Conservation (phyloP, 306 rosid genomes). For the Mucuna pruriens region DNA sequence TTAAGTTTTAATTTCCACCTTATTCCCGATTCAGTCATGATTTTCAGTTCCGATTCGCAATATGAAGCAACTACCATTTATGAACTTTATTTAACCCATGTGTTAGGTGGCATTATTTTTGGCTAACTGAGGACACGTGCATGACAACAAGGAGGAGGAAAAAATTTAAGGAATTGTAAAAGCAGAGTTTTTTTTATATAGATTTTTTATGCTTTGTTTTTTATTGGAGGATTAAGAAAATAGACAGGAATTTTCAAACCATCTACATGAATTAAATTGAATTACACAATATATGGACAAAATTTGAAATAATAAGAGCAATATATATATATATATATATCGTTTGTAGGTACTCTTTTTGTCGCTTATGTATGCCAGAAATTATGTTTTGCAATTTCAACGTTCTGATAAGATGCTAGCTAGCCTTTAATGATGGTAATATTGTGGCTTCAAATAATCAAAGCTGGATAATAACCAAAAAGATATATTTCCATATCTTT, state of each 20-base stretch:
- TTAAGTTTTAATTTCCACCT: background rate
- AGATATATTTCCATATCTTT: background rate
- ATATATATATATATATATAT: too few species aligned
- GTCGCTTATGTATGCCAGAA: background rate
- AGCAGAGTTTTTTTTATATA: background rate
- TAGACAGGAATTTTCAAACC: background rate
- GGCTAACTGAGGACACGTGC: background rate
- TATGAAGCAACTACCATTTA: background rate
- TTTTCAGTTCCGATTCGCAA: background rate
- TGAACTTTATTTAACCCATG: constrained; percentile 13
- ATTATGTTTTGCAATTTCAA: constrained; percentile 4
- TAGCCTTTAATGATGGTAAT: background rate
- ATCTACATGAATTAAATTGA: background rate
- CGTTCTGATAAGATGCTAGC: background rate
- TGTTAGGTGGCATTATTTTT: background rate
- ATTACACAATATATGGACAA: background rate
- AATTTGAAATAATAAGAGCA: background rate
- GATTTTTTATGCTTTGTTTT: background rate
- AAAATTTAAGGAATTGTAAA: background rate
- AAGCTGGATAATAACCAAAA: constrained; percentile 15
- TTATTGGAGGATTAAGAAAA: background rate
- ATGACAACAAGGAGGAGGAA: background rate
- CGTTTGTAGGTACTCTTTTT: background rate
- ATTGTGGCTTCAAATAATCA: constrained; percentile 4
- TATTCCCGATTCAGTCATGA: background rate